Conservation (phyloP, 345 rosid species). For the Rhizophora apiculata region DNA sequence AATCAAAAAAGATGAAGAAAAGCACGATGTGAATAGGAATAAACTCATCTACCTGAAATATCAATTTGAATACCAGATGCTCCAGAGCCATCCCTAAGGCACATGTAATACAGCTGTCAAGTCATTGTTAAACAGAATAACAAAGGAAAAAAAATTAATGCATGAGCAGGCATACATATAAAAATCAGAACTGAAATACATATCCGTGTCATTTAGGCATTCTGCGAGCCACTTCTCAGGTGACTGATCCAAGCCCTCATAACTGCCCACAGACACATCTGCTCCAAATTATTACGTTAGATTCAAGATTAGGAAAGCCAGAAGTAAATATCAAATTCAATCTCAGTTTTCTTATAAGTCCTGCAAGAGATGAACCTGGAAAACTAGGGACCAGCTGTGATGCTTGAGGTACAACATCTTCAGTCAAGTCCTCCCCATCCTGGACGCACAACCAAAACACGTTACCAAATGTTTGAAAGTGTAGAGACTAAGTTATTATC, state of each 20-base stretch:
- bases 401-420: slow-evolving; percentile 54
- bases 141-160: slow-evolving; percentile 15
- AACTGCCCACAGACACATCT: slow-evolving; percentile 50
- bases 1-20: not conserved
- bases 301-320: slow-evolving; percentile 10
- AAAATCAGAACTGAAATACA: slow-evolving; percentile 40
- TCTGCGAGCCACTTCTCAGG: slow-evolving; percentile 71
- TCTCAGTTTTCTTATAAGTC: slow-evolving; percentile 1
- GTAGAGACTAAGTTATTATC: not conserved
- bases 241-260: slow-evolving; percentile 51
- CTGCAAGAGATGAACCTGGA: slow-evolving; percentile 56
- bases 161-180: slow-evolving; percentile 52
- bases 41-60: slow-evolving; percentile 43
- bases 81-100: slow-evolving; percentile 48
- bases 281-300: slow-evolving; percentile 22
- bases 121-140: slow-evolving; percentile 10
- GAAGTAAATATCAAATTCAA: slow-evolving; percentile 11
- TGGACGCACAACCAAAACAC: slow-evolving; percentile 26
- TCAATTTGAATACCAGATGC: slow-evolving; percentile 54
- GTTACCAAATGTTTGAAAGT: not conserved
- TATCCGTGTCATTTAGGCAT: slow-evolving; percentile 64
- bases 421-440: slow-evolving; percentile 61
- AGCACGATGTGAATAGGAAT: not conserved
- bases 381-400: slow-evolving; percentile 51
- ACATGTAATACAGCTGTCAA: slow-evolving; percentile 24